These are phyloP conservation scores for Aechmea fasciata DNA, from an alignment of 176 grass and related monocot genomes.

Conservation along the genomic window DNA sequence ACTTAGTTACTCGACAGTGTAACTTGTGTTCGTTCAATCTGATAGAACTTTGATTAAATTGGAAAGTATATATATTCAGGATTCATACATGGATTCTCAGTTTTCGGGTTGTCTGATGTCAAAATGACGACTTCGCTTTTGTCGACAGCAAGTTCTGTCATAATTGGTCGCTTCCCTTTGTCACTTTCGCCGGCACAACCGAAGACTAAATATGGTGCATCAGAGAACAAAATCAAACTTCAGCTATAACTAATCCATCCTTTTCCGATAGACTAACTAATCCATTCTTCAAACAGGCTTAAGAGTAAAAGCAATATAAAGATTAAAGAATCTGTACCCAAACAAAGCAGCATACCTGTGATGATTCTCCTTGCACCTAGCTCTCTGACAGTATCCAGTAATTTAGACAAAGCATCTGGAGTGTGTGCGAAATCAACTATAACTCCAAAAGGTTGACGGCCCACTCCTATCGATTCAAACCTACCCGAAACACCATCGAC, in stretches of 20 bases:
- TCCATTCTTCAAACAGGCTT: not conserved
- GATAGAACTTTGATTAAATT: not conserved
- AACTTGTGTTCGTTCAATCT: not conserved
- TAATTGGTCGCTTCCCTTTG: constrained; percentile 20
- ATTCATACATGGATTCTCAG: constrained; percentile 20
- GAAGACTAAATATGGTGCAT: constrained; percentile 9
- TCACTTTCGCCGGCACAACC: constrained; percentile 22
- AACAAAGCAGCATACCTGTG: constrained; percentile 15
- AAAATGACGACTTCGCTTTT: constrained; percentile 30
- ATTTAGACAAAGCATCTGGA: constrained; percentile 19
- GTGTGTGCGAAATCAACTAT: constrained; percentile 20
- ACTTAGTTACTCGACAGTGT: not conserved
- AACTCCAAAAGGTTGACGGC: constrained; percentile 21
- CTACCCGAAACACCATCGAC: constrained; percentile 25
- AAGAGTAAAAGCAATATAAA: not conserved
- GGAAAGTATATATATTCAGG: not conserved
- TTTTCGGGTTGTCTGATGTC: constrained; percentile 27
- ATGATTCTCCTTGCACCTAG: constrained; percentile 20
- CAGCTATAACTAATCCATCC: not conserved
- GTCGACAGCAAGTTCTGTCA: constrained; percentile 20
- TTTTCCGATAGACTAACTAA: not conserved
- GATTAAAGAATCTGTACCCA: no score
- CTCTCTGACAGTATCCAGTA: constrained; percentile 15
- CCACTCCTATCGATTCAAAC: constrained; percentile 22
- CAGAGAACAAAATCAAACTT: not conserved